Base-by-base conservation (phyloP, 2,329 filamentous ascomycete genomes). In the Colletotrichum zoysiae region DNA sequence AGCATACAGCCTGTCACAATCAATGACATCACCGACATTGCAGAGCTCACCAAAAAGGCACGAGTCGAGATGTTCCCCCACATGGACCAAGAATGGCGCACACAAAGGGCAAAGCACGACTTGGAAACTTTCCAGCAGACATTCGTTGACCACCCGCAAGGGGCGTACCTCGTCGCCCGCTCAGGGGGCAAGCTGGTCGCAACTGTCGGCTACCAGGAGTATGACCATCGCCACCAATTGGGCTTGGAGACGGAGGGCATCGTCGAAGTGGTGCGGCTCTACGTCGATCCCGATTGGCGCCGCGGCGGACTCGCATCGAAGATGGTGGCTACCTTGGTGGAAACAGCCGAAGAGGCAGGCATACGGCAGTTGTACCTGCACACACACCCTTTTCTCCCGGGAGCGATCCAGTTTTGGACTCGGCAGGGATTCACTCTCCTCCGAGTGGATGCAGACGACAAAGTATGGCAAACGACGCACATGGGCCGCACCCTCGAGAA, bases 21-120 rank as follows among this genome's bases (percentile, higher is more conserved):
- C 1, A 75, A 76, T 56, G 76, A 78, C 26, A 75, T 76, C 18
- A 71, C 77, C 0, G 57, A 61, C 16, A 73, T 79, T 14, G 73
- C 78, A 16, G 65, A 70, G 16, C 77, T 78, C 50, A 73, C 76
- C 50, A 74, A 65, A 11, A 67, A 64, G 35, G 77, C 77, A 30
- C 78, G 78, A 23, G 70, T 69, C 18, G 71, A 72, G 44, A 79
- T 79, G 76, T 79, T 79, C 46, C 77, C 78, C 7, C 77, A 77
- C 46, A 59, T 79, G 0, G 74, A 76, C 33, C 38, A 71, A 6
- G 30, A 66, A 35, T 77, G 74, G 1, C 76, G 75, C 50, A 20
- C 50, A 1, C n/a, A 71, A 7, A 64, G 74, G 35, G 74, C 75
- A 1, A 40, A 74, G 1, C 61, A 48, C 0, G 77, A 79, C 40